A percentile compares a stretch with the other conserved stretches of the same genome.
phyloP scores from a whole-genome alignment of 495 filamentous ascomycete species.

The Neurospora sp. region DNA sequence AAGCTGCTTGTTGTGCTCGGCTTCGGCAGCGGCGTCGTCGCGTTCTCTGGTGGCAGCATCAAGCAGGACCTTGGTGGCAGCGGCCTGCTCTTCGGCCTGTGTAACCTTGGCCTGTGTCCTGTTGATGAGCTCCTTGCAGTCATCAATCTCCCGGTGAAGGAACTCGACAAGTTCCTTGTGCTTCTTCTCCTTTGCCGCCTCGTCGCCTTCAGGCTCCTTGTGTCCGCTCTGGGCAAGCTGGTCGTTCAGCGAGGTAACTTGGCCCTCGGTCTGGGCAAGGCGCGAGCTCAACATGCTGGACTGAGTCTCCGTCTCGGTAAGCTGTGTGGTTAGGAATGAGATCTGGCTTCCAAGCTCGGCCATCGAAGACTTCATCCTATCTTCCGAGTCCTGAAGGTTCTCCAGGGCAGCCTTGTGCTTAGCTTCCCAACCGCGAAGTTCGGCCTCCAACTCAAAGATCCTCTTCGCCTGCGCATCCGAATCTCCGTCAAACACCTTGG shows the following conservation, averaged over 20 bases:
- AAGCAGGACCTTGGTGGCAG: conserved; percentile 48
- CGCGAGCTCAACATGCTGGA: conserved; percentile 17
- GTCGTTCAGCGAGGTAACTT: neutral
- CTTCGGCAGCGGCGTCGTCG: conserved; percentile 34
- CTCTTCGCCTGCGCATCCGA: conserved; percentile 45
- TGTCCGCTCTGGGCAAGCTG: conserved; percentile 6
- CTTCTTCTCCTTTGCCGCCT: conserved; percentile 28
- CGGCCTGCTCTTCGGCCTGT: conserved; percentile 55
- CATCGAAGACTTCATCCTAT: conserved; percentile 60
- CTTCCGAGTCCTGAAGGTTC: conserved; percentile 63
- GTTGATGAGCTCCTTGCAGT: conserved; percentile 63
- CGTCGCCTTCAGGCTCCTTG: conserved; percentile 21
- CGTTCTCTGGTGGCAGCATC: conserved; percentile 36
- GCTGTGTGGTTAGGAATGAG: conserved; percentile 27
- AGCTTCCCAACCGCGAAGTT: conserved; percentile 63
- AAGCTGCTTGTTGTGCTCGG: conserved; percentile 40
- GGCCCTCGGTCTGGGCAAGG: neutral
- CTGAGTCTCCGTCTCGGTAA: conserved; percentile 17
- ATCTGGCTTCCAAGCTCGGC: conserved; percentile 54
- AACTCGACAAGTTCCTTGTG: conserved; percentile 57
- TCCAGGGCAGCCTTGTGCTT: conserved; percentile 64
- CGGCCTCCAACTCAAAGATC: conserved; percentile 61
- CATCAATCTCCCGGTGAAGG: conserved; percentile 65
- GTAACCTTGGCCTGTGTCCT: conserved; percentile 52
- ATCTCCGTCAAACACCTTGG: conserved; percentile 18